Conservation (phyloP, 805 yeast species). For the Isabelozyma pseudorhagii region DNA sequence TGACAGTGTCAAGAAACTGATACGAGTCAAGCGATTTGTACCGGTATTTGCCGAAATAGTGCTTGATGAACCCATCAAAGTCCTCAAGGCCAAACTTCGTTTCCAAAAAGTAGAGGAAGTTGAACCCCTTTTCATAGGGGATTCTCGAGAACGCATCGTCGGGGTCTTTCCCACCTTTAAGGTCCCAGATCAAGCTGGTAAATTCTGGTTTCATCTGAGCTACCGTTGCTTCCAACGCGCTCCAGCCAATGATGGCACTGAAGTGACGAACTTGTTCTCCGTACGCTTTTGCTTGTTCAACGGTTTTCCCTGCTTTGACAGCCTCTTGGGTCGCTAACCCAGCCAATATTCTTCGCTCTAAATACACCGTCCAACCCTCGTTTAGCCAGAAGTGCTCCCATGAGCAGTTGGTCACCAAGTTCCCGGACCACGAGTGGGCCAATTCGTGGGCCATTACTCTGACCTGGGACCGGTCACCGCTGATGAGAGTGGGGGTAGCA, state of each 20-base stretch:
- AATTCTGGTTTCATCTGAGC: conserved; percentile 16
- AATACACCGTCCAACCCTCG: conserved; percentile 36
- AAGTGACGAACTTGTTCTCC: conserved; percentile 33
- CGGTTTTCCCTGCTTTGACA: conserved; percentile 11
- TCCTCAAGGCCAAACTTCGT: conserved; percentile 13
- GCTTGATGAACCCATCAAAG: conserved; percentile 27
- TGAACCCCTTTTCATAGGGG: conserved; percentile 37
- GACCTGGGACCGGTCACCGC: conserved; percentile 32
- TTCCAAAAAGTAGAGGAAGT: conserved; percentile 26
- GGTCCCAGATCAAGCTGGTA: conserved; percentile 22
- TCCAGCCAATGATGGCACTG: conserved; percentile 30
- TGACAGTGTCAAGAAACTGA: conserved; percentile 22
- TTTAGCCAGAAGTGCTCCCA: conserved; percentile 40
- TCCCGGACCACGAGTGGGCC: conserved; percentile 39
- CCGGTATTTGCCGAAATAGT: conserved; percentile 24
- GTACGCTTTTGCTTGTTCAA: conserved; percentile 13
- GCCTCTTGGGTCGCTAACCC: conserved; percentile 25
- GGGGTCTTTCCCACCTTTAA: conserved; percentile 17
- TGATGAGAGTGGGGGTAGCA: conserved; percentile 31
- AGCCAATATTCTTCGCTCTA: conserved; percentile 31
- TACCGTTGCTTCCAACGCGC: conserved; percentile 21
- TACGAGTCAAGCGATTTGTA: conserved; percentile 24
- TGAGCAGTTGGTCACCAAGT: conserved; percentile 31
- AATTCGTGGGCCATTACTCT: conserved; percentile 35
- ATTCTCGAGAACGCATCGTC: conserved; percentile 30